Conservation (phyloP, 768 basidiomycete genomes). For the Naganishia onofrii region DNA sequence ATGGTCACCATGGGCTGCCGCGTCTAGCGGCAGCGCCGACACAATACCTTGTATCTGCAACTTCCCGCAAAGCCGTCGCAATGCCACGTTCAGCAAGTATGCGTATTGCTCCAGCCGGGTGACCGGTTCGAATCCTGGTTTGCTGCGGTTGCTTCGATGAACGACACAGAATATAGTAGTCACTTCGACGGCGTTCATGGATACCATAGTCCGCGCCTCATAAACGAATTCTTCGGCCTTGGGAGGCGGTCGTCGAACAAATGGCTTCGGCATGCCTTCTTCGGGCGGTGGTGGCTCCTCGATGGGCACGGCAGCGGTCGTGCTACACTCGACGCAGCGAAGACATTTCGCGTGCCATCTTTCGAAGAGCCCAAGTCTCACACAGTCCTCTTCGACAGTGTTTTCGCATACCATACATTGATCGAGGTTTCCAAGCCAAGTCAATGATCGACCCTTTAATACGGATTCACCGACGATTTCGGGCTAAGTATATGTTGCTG, state of each 20-base stretch:
- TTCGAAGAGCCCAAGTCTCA: slow-evolving; percentile 89
- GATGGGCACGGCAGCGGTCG: slow-evolving; percentile 17
- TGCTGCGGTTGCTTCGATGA: slow-evolving; percentile 68
- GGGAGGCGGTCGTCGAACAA: slow-evolving; percentile 71
- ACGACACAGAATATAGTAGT: slow-evolving; percentile 69
- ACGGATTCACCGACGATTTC: slow-evolving; percentile 50
- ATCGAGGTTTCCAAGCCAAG: slow-evolving; percentile 55
- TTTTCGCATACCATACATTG: slow-evolving; percentile 81
- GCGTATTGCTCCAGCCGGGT: slow-evolving; percentile 96
- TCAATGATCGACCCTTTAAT: slow-evolving; percentile 41
- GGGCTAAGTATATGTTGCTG: slow-evolving; percentile 35
- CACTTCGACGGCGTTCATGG: slow-evolving; percentile 40
- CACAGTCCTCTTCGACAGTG: slow-evolving; percentile 97
- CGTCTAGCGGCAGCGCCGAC: slow-evolving; percentile 71
- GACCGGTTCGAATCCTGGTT: slow-evolving; percentile 80
- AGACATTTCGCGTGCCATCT: slow-evolving; percentile 95
- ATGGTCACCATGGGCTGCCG: slow-evolving; percentile 1
- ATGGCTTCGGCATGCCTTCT: slow-evolving; percentile 55
- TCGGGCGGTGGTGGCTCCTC: slow-evolving; percentile 41
- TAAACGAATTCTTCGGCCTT: slow-evolving; percentile 76
- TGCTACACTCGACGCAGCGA: slow-evolving; percentile 60
- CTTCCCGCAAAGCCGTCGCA: slow-evolving; percentile 78
- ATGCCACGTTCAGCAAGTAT: slow-evolving; percentile 90
- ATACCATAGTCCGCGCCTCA: slow-evolving; percentile 61
- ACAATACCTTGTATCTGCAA: slow-evolving; percentile 82